Evolutionary conservation across 768 basidiomycete genomes (phyloP), one percentile per base, ranked within the genome.

Genomic region (Naematelia encephala): DNA sequence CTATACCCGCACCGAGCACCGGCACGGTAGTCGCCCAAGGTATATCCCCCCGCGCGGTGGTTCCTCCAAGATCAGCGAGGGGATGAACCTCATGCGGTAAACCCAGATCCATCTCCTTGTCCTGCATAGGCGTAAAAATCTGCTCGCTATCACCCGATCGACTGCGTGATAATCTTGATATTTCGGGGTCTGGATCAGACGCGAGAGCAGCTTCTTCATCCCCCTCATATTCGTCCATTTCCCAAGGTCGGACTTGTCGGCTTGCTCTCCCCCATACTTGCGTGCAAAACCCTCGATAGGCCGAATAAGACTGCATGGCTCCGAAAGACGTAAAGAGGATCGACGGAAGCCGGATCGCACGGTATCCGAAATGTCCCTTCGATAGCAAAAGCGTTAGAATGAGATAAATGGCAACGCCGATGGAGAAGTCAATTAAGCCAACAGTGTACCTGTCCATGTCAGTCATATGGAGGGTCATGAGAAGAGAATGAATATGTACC

Each of bases 211-310:
- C 27, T 28, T 54, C 57, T 26, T 67, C 64, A 21, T 70, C 69
- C 28, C 58, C 57, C 16, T 57, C 66, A 19, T 63, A 11, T 19
- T 64, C 63, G 29, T 70, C 68, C 68, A 74, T 60, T 42, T 74
- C 73, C 73, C 73, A 74, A 0, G 73, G 73, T 47, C 59, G 51
- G 43, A 74, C 53, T 54, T 74, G 73, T 26, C 68, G 59, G 44
- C 56, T 54, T 1, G 51, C 44, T 45, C 73, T 43, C 0, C 66
- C 68, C 73, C 73, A 74, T 1, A 71, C 63, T 28, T 71, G 70
- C 23, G 58, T 39, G 51, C 73, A 74, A 65, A 74, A 74, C 2
- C 73, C 73, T 43, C 73, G 60, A 22, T 53, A 61, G 5, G 70
- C 70, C 16, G 73, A 74, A 43, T 72, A 72, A 0, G 60, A 50